Base-by-base conservation (phyloP, 306 rosid genomes). In the Quercus suber region DNA sequence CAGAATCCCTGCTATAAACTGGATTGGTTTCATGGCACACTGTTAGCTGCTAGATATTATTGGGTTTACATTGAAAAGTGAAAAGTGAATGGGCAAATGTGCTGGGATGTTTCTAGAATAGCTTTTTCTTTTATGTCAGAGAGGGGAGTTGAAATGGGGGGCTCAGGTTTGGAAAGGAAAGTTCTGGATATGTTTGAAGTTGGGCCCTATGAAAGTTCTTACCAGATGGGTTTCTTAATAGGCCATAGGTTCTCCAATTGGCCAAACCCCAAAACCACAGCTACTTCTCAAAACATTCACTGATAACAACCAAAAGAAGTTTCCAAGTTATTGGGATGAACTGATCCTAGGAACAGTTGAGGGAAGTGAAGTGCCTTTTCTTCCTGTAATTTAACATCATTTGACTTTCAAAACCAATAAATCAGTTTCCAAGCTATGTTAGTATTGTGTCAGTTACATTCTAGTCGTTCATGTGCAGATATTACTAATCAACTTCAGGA, bases 281-380 rank as follows among this genome's bases (percentile, higher is more conserved):
- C 74, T 91, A 43, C 91, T 92, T 64, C 84, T 94, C 53, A 70
- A 86, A 69, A 8, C 88, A 67, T 91, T 91, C 59, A 79, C 58
- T 63, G 20, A 84, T 20, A 88, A 81, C 28, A 91, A 87, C 79
- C 81, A 53, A 67, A 85, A 14, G 8, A 87, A 83, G 83, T 94
- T 85, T 78, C 97, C 95, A 2, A 59, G 23, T 3, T 90, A 88
- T 52, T 92, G 97, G 94, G 97, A 92, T 55, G 95, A 91, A 77
- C 88, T 91, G 0, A 18, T 85, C 11, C 45, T 41, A 37, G 97
- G 98, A 5, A 83, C 84, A 63, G 88, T 97, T 61, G 82, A 75
- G 37, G 97, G 97, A 80, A 89, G 94, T 58, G 89, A 85, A 4
- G 92, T 88, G 17, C 90, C 90, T 75, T 68, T 90, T 81, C 97